These are phyloP conservation scores for Parastagonospora avenae DNA, from an alignment of 2,329 filamentous ascomycete species.

Conservation along the genomic window DNA sequence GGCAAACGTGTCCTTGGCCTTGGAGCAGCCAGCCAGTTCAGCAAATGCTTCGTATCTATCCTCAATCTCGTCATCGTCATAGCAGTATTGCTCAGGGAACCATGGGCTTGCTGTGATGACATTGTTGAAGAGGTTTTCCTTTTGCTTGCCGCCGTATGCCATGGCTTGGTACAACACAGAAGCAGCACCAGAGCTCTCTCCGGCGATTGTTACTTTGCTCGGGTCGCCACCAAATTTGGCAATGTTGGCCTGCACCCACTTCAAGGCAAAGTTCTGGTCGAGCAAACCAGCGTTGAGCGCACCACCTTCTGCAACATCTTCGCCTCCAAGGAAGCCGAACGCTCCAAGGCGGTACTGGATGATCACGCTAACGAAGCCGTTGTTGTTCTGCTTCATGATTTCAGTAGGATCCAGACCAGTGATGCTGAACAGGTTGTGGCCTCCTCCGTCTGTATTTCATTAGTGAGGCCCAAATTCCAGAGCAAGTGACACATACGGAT, in stretches of 20 bases:
- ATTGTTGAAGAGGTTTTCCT: slow-evolving; percentile 37
- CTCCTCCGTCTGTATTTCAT: slow-evolving; percentile 47
- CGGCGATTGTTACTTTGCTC: slow-evolving; percentile 64
- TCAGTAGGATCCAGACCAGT: slow-evolving; percentile 37
- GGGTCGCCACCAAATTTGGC: slow-evolving; percentile 58
- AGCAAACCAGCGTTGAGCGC: slow-evolving; percentile 67
- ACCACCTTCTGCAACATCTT: slow-evolving; percentile 60
- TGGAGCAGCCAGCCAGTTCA: slow-evolving; percentile 33
- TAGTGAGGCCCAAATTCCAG: slow-evolving; percentile 15
- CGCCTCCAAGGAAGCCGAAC: slow-evolving; percentile 66
- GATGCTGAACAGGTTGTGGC: slow-evolving; percentile 43
- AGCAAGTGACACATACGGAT: slow-evolving; percentile 47
- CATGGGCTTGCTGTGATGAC: slow-evolving; percentile 42
- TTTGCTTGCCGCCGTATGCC: slow-evolving; percentile 46
- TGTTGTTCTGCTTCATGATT: slow-evolving; percentile 50
- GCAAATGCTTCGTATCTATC: slow-evolving; percentile 36
- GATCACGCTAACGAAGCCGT: slow-evolving; percentile 60
- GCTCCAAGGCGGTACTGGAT: slow-evolving; percentile 69
- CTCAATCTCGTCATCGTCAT: slow-evolving; percentile 38
- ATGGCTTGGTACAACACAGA: slow-evolving; percentile 56
- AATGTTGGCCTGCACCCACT: slow-evolving; percentile 68
- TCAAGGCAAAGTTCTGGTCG: slow-evolving; percentile 65
- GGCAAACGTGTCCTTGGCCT: slow-evolving; percentile 27
- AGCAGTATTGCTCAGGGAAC: slow-evolving; percentile 38
- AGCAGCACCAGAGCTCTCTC: slow-evolving; percentile 65